A percentile compares a stretch with the other conserved stretches of the same genome.
phyloP scores from a whole-genome alignment of 352 stramenopile species.

The Thraustochytrium sp. region DNA sequence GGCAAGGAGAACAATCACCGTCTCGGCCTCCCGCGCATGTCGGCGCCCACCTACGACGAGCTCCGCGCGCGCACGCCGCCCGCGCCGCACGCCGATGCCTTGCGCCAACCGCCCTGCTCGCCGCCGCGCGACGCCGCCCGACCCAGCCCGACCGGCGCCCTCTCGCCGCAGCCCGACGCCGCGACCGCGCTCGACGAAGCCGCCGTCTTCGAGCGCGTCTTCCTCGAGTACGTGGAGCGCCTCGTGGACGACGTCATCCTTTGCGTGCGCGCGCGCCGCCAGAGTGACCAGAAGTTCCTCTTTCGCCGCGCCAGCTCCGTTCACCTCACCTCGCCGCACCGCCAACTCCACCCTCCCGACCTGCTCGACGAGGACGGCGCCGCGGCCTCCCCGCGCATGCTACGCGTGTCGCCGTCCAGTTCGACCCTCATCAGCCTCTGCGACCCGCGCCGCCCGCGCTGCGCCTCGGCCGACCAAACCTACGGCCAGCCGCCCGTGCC shows the following conservation, averaged over 20 bases:
- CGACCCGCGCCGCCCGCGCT: background rate
- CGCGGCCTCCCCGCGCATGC: background rate
- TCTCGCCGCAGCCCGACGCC: background rate
- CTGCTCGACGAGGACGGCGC: background rate
- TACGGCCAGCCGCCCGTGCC: background rate
- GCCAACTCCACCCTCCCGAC: background rate
- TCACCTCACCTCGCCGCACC: conserved; percentile 23
- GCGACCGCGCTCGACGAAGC: background rate
- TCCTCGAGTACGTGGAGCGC: conserved; percentile 31
- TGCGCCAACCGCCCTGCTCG: background rate
- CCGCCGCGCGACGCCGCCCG: too few species aligned
- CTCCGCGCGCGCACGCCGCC: background rate
- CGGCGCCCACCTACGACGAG: background rate
- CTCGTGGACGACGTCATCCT: conserved; percentile 36
- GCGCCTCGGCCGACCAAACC: background rate
- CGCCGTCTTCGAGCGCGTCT: background rate
- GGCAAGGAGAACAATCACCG: background rate
- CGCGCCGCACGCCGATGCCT: background rate
- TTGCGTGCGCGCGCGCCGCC: conserved; percentile 11
- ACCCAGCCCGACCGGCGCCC: background rate
- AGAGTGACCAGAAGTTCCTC: background rate
- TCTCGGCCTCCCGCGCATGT: background rate
- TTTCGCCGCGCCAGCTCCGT: conserved; percentile 4
- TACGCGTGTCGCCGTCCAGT: background rate
- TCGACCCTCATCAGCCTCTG: background rate